A percentile compares a stretch with the other conserved stretches of the same genome.
These are phyloP conservation scores for Pleurotus pulmonarius DNA, from an alignment of 768 basidiomycete genomes.

Conservation along the genomic window DNA sequence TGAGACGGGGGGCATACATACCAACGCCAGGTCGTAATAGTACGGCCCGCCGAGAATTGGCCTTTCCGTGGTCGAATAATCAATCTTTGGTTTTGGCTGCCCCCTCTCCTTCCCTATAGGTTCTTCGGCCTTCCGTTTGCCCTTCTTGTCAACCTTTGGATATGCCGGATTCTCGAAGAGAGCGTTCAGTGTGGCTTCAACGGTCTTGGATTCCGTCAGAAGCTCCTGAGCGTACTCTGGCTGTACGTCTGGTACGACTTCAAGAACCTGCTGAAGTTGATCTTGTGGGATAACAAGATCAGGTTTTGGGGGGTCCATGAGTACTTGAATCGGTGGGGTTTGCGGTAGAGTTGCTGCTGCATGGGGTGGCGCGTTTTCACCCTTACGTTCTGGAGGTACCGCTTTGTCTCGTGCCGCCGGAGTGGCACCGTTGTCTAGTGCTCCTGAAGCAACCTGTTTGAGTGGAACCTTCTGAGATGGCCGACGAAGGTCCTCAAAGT, in stretches of 20 bases:
- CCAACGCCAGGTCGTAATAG: conserved; percentile 42
- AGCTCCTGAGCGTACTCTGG: conserved; percentile 50
- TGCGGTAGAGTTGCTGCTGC: neutral
- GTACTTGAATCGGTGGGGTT: conserved; percentile 1
- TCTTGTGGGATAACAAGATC: conserved; percentile 20
- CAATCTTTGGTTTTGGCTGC: conserved; percentile 39
- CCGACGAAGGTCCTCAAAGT: conserved; percentile 11
- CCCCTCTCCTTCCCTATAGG: conserved; percentile 23
- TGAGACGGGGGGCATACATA: conserved; percentile 23
- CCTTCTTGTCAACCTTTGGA: conserved; percentile 44
- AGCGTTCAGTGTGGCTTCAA: conserved; percentile 52
- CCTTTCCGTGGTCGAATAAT: conserved; percentile 51
- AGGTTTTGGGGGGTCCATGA: conserved; percentile 7
- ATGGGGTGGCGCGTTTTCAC: conserved; percentile 7
- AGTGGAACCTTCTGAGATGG: neutral
- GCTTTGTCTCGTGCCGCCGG: neutral
- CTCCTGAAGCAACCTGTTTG: neutral
- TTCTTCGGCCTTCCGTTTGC: conserved; percentile 28
- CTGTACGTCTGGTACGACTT: conserved; percentile 69
- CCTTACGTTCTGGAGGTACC: neutral
- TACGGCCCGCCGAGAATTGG: conserved; percentile 44
- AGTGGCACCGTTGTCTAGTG: conserved; percentile 22
- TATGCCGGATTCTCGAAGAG: conserved; percentile 63
- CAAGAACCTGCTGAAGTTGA: conserved; percentile 51
- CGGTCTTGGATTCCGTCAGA: conserved; percentile 40